Evolutionary conservation across 495 filamentous ascomycete species (phyloP).

Genomic region (Hypoxylon intermedium): DNA sequence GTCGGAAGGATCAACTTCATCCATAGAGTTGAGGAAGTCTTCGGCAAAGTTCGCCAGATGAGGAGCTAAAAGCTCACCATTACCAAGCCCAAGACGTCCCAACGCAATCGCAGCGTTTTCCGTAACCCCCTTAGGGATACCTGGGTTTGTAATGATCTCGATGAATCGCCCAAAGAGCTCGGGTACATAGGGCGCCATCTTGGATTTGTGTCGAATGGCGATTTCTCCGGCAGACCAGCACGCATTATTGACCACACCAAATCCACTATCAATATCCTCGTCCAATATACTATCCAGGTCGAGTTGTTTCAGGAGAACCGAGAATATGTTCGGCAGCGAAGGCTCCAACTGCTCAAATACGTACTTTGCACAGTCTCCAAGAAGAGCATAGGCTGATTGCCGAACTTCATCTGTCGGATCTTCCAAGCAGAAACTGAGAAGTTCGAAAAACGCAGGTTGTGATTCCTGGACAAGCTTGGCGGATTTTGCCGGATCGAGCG

Average conservation of each 20-base stretch:
- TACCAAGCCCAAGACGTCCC: slow-evolving; percentile 86
- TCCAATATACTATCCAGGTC: slow-evolving; percentile 78
- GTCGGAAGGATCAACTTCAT: slow-evolving; percentile 84
- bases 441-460: slow-evolving; percentile 84
- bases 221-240: slow-evolving; percentile 98
- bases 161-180: slow-evolving; percentile 76
- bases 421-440: slow-evolving; percentile 91
- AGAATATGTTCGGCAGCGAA: slow-evolving; percentile 74
- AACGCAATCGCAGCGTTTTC: slow-evolving; percentile 96
- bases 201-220: slow-evolving; percentile 74
- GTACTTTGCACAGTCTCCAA: slow-evolving; percentile 96
- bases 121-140: slow-evolving; percentile 87
- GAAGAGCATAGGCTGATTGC: slow-evolving; percentile 93
- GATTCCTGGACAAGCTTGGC: slow-evolving; percentile 75
- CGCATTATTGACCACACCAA: slow-evolving; percentile 95
- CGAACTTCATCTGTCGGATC: slow-evolving; percentile 90
- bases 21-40: slow-evolving; percentile 81
- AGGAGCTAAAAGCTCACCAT: slow-evolving; percentile 76
- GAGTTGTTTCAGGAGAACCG: slow-evolving; percentile 82
- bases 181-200: slow-evolving; percentile 78
- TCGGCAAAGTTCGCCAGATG: slow-evolving; percentile 81
- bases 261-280: slow-evolving; percentile 77
- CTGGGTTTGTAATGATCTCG: slow-evolving; percentile 78
- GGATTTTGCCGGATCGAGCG: slow-evolving; percentile 76
- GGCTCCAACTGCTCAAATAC: slow-evolving; percentile 84